Base-by-base conservation (phyloP, 106 monocot genomes). In the Alisma plantagoaquatica region DNA sequence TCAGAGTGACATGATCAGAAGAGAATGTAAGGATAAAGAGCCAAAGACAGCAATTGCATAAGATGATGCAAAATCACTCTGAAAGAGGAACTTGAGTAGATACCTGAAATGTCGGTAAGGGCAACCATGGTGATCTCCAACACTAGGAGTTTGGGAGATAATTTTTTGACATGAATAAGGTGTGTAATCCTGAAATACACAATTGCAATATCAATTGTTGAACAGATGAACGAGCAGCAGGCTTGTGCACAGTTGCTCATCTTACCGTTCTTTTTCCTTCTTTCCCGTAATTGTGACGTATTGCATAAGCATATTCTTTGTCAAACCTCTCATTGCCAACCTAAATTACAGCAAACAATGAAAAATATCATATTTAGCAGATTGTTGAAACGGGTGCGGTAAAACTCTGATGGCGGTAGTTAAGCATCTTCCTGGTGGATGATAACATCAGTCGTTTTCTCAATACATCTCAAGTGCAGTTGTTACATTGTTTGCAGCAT, bases 151-250 rank as follows among this genome's bases (percentile, higher is more conserved):
- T 14, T 73, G 71, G 30, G 82, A 89, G 43, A 98, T 98, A 27
- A 98, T 79, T 69, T 86, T 98, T 64, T 98, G 98, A 72, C 98
- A 98, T 11, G 98, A 82, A 57, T 74, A 98, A 9, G 96, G 85
- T 31, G 85, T 89, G 53, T 90, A 98, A 77, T 98, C 98, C 98
- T 98, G 64, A 58, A 52, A 2, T 31, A 73, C 30, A 14, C n/a
- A n/a, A n/a, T n/a, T n/a, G n/a, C n/a, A n/a, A n/a, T n/a, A n/a
- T n/a, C n/a, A n/a, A n/a, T n/a, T n/a, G n/a, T n/a, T n/a, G n/a
- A n/a, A n/a, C n/a, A n/a, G n/a, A n/a, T n/a, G n/a, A n/a, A n/a
- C n/a, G n/a, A n/a, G n/a, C n/a, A n/a, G n/a, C n/a, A n/a, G n/a
- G n/a, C n/a, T n/a, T n/a, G n/a, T n/a, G n/a, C n/a, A n/a, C n/a